Evolutionary conservation across 1,284 basidiomycete genomes (phyloP).

Genomic region (Erythrobasidium hasegawianum): DNA sequence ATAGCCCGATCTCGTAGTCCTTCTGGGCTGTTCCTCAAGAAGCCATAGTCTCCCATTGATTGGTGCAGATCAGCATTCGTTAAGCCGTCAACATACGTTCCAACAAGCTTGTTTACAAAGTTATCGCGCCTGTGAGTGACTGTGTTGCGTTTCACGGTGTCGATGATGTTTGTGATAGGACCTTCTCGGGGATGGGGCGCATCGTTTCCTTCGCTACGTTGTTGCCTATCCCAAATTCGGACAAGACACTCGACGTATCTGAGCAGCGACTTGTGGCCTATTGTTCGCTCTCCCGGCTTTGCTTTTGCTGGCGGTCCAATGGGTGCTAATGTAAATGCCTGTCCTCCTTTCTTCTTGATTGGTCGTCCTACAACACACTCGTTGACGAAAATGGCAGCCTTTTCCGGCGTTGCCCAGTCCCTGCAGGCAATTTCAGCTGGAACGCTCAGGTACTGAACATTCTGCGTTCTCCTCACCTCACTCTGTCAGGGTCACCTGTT

Average conservation of each 20-base stretch:
- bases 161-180: not conserved
- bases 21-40: not conserved
- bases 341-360: too few species aligned
- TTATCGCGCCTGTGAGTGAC: not conserved
- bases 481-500: too few species aligned
- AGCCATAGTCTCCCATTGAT: not conserved
- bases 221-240: not conserved
- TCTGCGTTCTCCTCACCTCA: not conserved
- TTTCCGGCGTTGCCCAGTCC: too few species aligned
- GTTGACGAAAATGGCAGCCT: too few species aligned
- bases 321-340: not conserved
- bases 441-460: too few species aligned
- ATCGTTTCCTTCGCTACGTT: not conserved
- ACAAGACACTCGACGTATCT: slow-evolving; percentile 10
- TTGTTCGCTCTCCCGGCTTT: not conserved
- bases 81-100: not conserved
- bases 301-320: not conserved
- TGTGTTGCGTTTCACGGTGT: slow-evolving; percentile 1
- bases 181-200: slow-evolving; percentile 8
- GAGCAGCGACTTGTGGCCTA: not conserved
- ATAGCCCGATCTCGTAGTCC: slow-evolving; percentile 13
- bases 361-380: too few species aligned
- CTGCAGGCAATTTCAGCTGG: too few species aligned
- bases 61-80: not conserved
- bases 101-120: slow-evolving; percentile 16